Evolutionary conservation across 2,329 filamentous ascomycete species (phyloP).

Genomic region (Pestalotiopsis sp.): DNA sequence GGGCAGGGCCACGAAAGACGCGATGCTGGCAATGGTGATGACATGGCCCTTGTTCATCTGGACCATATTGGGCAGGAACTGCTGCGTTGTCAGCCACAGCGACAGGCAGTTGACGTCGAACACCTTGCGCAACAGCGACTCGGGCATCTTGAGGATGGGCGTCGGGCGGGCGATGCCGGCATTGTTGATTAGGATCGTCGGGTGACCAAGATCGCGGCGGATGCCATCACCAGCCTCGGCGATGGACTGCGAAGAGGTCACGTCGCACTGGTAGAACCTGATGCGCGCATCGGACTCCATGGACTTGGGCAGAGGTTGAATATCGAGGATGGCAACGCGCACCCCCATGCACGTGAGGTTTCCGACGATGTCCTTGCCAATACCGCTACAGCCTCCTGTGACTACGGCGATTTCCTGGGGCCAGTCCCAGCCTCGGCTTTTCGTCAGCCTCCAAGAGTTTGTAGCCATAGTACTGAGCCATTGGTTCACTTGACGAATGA

Average conservation of each 20-base stretch:
- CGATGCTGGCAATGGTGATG: conserved; percentile 53
- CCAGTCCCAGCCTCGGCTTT: conserved; percentile 23
- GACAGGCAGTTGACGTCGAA: conserved; percentile 49
- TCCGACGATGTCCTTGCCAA: conserved; percentile 35
- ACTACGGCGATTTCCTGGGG: conserved; percentile 27
- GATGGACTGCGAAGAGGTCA: conserved; percentile 47
- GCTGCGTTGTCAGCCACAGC: conserved; percentile 45
- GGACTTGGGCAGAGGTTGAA: conserved; percentile 18
- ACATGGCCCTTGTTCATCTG: conserved; percentile 50
- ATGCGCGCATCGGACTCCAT: conserved; percentile 27
- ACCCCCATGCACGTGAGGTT: conserved; percentile 34
- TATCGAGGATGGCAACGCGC: conserved; percentile 37
- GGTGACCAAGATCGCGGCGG: conserved; percentile 32
- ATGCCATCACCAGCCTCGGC: conserved; percentile 39
- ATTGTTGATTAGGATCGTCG: conserved; percentile 40
- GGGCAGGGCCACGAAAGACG: conserved; percentile 45
- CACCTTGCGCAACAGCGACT: conserved; percentile 38
- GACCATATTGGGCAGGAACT: conserved; percentile 50
- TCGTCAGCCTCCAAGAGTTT: conserved; percentile 1
- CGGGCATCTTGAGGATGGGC: conserved; percentile 40
- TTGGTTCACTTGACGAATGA: conserved; percentile 1
- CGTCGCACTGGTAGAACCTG: conserved; percentile 44
- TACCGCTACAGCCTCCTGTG: conserved; percentile 30
- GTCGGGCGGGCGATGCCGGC: conserved; percentile 40
- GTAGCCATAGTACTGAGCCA: neutral